These are phyloP conservation scores for Trichoderma sp. DNA, from an alignment of 2,329 filamentous ascomycete species.

Conservation along the genomic window DNA sequence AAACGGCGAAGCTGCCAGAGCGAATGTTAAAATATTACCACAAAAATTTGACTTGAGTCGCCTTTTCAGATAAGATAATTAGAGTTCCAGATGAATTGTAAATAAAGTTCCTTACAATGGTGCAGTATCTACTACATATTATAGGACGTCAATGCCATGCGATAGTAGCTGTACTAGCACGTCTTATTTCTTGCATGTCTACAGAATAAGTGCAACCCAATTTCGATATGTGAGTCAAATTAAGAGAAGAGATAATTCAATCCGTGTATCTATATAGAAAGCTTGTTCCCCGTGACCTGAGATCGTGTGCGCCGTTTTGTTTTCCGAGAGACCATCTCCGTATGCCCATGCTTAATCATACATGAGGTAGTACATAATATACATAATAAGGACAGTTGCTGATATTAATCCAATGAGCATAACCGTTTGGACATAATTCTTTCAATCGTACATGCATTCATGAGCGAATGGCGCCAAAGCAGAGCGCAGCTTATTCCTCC, in stretches of 20 bases:
- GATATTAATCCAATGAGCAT: neutral
- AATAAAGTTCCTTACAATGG: neutral
- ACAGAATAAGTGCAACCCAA: neutral
- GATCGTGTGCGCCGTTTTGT: neutral
- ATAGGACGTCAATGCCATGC: neutral
- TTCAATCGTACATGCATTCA: neutral
- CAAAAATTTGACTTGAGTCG: neutral
- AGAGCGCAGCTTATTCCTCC: neutral
- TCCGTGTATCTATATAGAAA: neutral
- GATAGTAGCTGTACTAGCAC: neutral
- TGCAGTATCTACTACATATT: neutral
- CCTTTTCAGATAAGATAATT: neutral
- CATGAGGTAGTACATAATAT: conserved; percentile 7
- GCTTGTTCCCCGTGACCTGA: neutral
- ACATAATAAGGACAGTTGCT: neutral
- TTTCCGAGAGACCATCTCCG: neutral
- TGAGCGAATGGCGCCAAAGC: neutral
- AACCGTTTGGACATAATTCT: neutral
- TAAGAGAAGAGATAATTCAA: neutral
- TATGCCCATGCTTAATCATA: neutral
- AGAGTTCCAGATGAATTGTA: neutral
- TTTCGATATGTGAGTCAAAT: neutral
- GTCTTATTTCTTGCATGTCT: neutral
- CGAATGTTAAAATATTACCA: neutral
- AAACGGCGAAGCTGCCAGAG: neutral